Conservation (phyloP, 495 filamentous ascomycete genomes). For the Massariosphaeria phaeospora region DNA sequence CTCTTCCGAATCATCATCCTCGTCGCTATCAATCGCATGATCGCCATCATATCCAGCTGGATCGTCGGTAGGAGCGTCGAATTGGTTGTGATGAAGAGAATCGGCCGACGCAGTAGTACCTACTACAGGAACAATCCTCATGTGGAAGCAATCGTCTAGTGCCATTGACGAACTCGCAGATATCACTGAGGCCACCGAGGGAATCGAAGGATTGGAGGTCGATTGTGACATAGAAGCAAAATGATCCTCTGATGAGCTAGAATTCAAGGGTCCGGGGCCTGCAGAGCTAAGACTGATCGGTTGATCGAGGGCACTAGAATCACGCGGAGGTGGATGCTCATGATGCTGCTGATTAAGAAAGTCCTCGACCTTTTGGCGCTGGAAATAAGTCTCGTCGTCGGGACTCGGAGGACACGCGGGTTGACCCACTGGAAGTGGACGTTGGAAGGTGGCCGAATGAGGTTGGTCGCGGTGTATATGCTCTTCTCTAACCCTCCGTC, state of each 20-base stretch:
- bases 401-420: conserved; percentile 41
- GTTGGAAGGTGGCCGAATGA: conserved; percentile 14
- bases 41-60: conserved; percentile 50
- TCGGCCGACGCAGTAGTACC: conserved; percentile 29
- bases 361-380: conserved; percentile 25
- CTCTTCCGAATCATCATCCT: conserved; percentile 34
- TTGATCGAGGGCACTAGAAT: conserved; percentile 32
- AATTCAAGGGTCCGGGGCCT: conserved; percentile 30
- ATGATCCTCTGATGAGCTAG: conserved; percentile 44
- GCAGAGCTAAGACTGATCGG: conserved; percentile 8
- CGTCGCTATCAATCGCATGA: conserved; percentile 34
- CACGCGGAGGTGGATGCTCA: conserved; percentile 16
- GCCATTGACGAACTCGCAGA: conserved; percentile 41
- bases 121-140: not conserved
- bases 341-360: conserved; percentile 14
- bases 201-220: conserved; percentile 45
- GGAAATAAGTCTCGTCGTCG: conserved; percentile 36
- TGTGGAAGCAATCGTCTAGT: conserved; percentile 29
- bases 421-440: conserved; percentile 17
- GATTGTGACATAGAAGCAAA: conserved; percentile 42
- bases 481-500: conserved; percentile 30
- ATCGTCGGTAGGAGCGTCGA: conserved; percentile 41
- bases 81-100: conserved; percentile 31
- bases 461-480: conserved; percentile 13
- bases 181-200: conserved; percentile 44